phyloP scores from a whole-genome alignment of 305 asterid species.

The Fraxinus nigra region DNA sequence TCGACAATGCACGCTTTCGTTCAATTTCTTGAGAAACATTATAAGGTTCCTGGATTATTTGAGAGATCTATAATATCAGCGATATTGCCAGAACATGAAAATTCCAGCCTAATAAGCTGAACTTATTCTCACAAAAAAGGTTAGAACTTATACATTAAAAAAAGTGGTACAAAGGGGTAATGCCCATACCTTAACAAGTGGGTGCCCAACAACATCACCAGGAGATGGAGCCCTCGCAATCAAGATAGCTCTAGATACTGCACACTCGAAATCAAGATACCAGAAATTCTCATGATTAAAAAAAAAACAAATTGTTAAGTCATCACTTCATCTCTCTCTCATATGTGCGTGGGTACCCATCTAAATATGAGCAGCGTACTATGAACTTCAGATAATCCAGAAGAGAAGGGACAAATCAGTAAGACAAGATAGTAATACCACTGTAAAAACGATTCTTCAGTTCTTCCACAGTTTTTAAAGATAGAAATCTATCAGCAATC shows the following conservation, averaged over 20 bases:
- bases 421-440: conserved; percentile 44
- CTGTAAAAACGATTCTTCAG: conserved; percentile 80
- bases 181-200: conserved; percentile 66
- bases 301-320: not conserved
- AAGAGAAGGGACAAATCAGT: conserved; percentile 5
- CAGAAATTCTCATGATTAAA: conserved; percentile 19
- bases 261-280: conserved; percentile 19
- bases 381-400: conserved; percentile 8
- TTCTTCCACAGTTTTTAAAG: conserved; percentile 82
- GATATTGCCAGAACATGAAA: conserved; percentile 19
- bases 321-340: not conserved
- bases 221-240: conserved; percentile 74
- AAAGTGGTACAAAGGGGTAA: conserved; percentile 4
- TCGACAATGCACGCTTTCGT: conserved; percentile 75
- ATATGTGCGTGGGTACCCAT: not conserved
- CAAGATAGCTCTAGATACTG: conserved; percentile 71
- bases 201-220: conserved; percentile 60
- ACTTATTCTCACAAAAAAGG: conserved; percentile 9
- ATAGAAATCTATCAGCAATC: conserved; percentile 84
- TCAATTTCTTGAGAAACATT: conserved; percentile 76
- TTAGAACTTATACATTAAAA: not conserved
- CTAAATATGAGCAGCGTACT: not conserved
- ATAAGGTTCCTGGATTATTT: conserved; percentile 64
- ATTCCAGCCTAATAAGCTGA: conserved; percentile 17
- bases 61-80: conserved; percentile 20